A percentile compares a stretch with the other conserved stretches of the same genome.
phyloP scores from a whole-genome alignment of 163 green algal genomes.

The Chlamydomonas reinhardtii region DNA sequence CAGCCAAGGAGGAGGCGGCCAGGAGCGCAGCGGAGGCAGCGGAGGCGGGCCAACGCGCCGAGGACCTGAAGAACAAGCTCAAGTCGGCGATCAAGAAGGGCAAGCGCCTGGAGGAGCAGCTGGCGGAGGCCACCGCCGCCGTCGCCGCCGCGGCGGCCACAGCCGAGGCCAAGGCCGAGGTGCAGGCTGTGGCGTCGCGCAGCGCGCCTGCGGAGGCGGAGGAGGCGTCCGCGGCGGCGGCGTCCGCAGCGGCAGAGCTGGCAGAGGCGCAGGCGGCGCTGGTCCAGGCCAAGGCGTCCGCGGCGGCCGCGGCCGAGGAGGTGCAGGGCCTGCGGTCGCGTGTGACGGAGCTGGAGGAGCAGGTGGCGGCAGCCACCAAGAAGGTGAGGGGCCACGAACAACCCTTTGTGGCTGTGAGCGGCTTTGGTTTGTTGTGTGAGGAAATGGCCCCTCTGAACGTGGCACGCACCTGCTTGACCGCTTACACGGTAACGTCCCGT shows the following conservation, averaged over 20 bases:
- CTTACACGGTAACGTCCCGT: no score
- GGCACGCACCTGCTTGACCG: no score
- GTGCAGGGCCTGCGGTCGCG: background rate
- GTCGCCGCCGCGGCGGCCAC: background rate
- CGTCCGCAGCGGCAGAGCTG: background rate
- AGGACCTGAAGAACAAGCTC: slow-evolving; percentile 47
- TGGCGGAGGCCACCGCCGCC: slow-evolving; percentile 17
- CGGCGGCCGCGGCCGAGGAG: background rate
- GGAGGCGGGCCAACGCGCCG: slow-evolving; percentile 19
- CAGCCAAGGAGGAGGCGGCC: background rate
- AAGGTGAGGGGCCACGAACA: slow-evolving; percentile 36
- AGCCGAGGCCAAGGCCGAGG: background rate
- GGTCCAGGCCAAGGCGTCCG: background rate
- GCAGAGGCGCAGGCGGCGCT: background rate
- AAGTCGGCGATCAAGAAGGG: slow-evolving; percentile 53
- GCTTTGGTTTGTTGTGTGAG: background rate
- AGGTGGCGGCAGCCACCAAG: slow-evolving; percentile 15
- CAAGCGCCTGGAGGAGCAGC: slow-evolving; percentile 49
- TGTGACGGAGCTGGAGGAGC: slow-evolving; percentile 10
- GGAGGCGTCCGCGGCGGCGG: background rate
- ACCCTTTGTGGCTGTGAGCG: background rate
- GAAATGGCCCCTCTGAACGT: no score
- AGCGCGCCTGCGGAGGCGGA: background rate
- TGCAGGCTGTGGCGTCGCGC: background rate
- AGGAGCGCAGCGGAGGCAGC: background rate